Evolutionary conservation across 2,329 filamentous ascomycete species (phyloP).

Genomic region (Ophidiomyces ophidiicola): DNA sequence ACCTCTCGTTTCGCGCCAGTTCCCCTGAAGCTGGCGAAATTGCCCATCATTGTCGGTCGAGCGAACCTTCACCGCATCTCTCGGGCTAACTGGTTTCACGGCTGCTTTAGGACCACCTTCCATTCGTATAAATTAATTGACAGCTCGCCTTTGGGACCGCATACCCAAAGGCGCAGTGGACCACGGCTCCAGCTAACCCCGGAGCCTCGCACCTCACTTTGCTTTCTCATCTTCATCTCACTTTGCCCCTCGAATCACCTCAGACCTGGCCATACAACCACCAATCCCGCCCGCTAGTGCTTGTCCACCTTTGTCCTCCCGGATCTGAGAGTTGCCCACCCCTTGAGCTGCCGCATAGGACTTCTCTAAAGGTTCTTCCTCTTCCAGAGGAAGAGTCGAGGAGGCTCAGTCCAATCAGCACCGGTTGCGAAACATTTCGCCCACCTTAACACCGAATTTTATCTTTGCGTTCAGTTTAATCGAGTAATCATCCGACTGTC

Average conservation of each 20-base stretch:
- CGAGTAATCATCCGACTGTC: slow-evolving; percentile 14
- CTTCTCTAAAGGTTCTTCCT: slow-evolving; percentile 96
- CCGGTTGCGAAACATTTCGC: slow-evolving; percentile 85
- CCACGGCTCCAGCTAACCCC: slow-evolving; percentile 30
- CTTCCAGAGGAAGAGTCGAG: slow-evolving; percentile 98
- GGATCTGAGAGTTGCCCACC: slow-evolving; percentile 44
- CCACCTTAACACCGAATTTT: slow-evolving; percentile 65
- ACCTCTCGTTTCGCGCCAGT: no score
- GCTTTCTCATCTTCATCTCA: slow-evolving; percentile 4
- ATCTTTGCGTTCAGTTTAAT: slow-evolving; percentile 3
- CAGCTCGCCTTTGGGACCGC: slow-evolving; percentile 28
- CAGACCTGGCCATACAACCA: slow-evolving; percentile 7
- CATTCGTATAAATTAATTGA: slow-evolving; percentile 6
- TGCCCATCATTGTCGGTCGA: no score
- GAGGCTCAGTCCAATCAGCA: slow-evolving; percentile 87
- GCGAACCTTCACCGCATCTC: neutral
- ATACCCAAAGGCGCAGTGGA: slow-evolving; percentile 29
- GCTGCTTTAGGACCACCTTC: slow-evolving; percentile 2
- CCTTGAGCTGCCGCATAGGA: slow-evolving; percentile 99
- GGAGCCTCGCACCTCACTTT: slow-evolving; percentile 6
- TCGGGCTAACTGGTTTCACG: slow-evolving; percentile 1
- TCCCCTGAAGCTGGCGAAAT: no score
- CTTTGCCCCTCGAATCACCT: slow-evolving; percentile 11
- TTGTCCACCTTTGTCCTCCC: slow-evolving; percentile 21
- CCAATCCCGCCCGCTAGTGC: slow-evolving; percentile 5